Evolutionary conservation across 495 filamentous ascomycete species (phyloP).

Genomic region (Barbatosphaeria neglecta): DNA sequence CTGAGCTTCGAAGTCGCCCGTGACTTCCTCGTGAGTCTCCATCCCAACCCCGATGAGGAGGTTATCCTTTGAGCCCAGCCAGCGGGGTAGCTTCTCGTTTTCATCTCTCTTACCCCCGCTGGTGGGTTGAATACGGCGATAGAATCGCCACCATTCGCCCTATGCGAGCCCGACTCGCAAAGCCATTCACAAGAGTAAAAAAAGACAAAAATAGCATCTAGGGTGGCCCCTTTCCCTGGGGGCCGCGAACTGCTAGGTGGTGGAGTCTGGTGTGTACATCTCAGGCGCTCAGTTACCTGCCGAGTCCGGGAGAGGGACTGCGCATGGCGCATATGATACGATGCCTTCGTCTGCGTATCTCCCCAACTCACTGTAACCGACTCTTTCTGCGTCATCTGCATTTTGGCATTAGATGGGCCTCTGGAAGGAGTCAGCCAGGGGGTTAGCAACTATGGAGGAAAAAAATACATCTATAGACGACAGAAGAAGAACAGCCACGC

Average conservation of each 20-base stretch:
- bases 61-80: slow-evolving; percentile 13
- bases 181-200: background rate
- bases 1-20: slow-evolving; percentile 88
- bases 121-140: no score
- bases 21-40: slow-evolving; percentile 63
- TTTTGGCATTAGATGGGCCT: background rate
- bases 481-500: background rate
- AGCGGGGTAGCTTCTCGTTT: background rate
- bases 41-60: slow-evolving; percentile 24
- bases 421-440: background rate
- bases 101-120: no score
- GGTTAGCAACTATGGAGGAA: background rate
- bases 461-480: background rate
- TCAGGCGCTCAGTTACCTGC: background rate
- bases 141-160: no score
- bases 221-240: no score
- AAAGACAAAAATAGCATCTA: no score
- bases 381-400: background rate
- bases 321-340: no score
- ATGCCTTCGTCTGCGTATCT: background rate
- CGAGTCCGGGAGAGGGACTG: background rate
- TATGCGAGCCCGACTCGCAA: background rate
- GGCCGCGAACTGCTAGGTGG: no score
- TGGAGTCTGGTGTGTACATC: background rate
- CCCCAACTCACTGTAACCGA: background rate